Percentiles rank a stretch among this genome's conserved stretches.
Evolutionary conservation across 352 stramenopile species (phyloP).

Genomic region (Globisporangium camurandrum): DNA sequence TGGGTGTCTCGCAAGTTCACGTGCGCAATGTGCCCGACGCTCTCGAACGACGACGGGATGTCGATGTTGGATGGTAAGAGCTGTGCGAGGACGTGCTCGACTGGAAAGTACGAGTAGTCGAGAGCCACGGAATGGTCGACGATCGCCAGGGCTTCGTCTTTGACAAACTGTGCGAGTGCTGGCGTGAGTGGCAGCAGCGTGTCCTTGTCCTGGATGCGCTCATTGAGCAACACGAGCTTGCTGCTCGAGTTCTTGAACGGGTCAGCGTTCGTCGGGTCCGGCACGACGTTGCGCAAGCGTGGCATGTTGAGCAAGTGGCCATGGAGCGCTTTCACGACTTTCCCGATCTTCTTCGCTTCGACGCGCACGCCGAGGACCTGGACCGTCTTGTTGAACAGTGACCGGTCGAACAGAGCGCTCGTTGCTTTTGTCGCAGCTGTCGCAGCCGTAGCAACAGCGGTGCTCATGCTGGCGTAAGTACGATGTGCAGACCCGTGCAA

Average conservation of each 20-base stretch:
- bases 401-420: constrained; percentile 48
- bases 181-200: constrained; percentile 40
- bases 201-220: constrained; percentile 49
- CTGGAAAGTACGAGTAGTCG: constrained; percentile 71
- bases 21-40: constrained; percentile 95
- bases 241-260: constrained; percentile 53
- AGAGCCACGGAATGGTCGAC: constrained; percentile 64
- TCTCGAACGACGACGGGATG: constrained; percentile 94
- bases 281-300: constrained; percentile 68
- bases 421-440: too few species aligned
- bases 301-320: constrained; percentile 66
- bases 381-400: constrained; percentile 63
- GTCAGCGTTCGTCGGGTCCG: constrained; percentile 50
- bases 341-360: constrained; percentile 74
- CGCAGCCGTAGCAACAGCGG: too few species aligned
- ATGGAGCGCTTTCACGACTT: constrained; percentile 62
- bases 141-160: constrained; percentile 46
- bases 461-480: too few species aligned
- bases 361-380: constrained; percentile 64
- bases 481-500: too few species aligned
- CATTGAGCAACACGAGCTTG: constrained; percentile 66
- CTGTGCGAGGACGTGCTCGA: constrained; percentile 74
- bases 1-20: constrained; percentile 94
- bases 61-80: constrained; percentile 76
- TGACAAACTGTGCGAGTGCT: constrained; percentile 48